These are phyloP conservation scores for Aureobasidium lini DNA, from an alignment of 2,329 filamentous ascomycete species.

Conservation along the genomic window DNA sequence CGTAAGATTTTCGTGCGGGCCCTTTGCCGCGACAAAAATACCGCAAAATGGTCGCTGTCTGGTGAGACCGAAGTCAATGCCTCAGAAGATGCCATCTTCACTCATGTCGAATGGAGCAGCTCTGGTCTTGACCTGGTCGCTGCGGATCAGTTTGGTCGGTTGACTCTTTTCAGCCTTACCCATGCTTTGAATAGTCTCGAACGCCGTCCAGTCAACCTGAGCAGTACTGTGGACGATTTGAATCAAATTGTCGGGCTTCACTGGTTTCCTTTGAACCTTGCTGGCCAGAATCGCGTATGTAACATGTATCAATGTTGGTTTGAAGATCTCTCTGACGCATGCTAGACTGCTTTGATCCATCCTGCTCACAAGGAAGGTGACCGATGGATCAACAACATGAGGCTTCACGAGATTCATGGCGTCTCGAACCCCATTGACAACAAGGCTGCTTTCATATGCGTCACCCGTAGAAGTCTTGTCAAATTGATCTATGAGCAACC, in stretches of 20 bases:
- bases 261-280: conserved; percentile 57
- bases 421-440: conserved; percentile 64
- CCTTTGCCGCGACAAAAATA: conserved; percentile 59
- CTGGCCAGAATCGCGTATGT: conserved; percentile 24
- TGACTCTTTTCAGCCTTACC: conserved; percentile 65
- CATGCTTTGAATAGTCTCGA: conserved; percentile 67
- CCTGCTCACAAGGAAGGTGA: conserved; percentile 33
- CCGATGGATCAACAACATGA: conserved; percentile 63
- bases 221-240: conserved; percentile 66
- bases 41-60: conserved; percentile 69
- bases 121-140: conserved; percentile 73
- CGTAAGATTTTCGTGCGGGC: conserved; percentile 64
- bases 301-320: background rate
- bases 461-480: conserved; percentile 67
- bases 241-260: conserved; percentile 74
- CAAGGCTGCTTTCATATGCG: conserved; percentile 67
- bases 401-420: conserved; percentile 57
- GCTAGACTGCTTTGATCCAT: conserved; percentile 25
- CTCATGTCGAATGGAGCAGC: conserved; percentile 77
- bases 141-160: conserved; percentile 69
- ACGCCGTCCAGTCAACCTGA: conserved; percentile 52
- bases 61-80: conserved; percentile 62
- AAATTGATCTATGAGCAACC: conserved; percentile 72
- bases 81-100: conserved; percentile 57
- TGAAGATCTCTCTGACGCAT: conserved; percentile 22